Conservation (phyloP, 768 basidiomycete species). For the Calocera cornea region DNA sequence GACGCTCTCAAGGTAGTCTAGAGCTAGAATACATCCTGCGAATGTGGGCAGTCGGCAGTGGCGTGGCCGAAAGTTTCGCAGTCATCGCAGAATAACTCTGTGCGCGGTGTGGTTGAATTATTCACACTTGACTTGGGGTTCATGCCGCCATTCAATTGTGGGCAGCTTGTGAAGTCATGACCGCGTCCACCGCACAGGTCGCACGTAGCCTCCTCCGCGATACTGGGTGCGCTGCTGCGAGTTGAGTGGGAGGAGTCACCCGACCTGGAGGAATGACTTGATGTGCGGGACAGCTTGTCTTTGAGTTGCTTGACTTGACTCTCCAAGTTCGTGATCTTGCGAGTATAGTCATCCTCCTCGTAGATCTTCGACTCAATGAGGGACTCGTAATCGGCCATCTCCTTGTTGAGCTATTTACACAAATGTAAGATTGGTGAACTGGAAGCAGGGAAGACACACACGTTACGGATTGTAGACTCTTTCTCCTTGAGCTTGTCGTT, state of each 20-base stretch:
- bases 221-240: background rate
- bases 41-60: conserved; percentile 69
- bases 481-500: conserved; percentile 1
- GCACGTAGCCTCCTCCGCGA: conserved; percentile 33
- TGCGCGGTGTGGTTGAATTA: conserved; percentile 13
- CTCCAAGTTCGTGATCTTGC: conserved; percentile 36
- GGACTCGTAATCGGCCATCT: conserved; percentile 82
- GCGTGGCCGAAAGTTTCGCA: conserved; percentile 70
- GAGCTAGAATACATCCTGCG: conserved; percentile 68
- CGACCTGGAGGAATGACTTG: conserved; percentile 20
- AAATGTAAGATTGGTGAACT: conserved; percentile 8
- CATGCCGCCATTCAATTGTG: conserved; percentile 49
- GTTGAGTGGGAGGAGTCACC: background rate
- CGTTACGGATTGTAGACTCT: background rate
- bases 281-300: conserved; percentile 44
- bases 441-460: background rate
- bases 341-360: conserved; percentile 45
- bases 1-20: background rate
- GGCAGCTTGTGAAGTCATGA: conserved; percentile 78
- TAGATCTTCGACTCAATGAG: conserved; percentile 95
- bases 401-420: conserved; percentile 64
- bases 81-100: conserved; percentile 58
- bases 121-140: conserved; percentile 19
- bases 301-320: conserved; percentile 66
- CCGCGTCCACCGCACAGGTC: conserved; percentile 78